Base-by-base conservation (phyloP, 805 yeast species). In the Saccharomyces kudriavzevii region DNA sequence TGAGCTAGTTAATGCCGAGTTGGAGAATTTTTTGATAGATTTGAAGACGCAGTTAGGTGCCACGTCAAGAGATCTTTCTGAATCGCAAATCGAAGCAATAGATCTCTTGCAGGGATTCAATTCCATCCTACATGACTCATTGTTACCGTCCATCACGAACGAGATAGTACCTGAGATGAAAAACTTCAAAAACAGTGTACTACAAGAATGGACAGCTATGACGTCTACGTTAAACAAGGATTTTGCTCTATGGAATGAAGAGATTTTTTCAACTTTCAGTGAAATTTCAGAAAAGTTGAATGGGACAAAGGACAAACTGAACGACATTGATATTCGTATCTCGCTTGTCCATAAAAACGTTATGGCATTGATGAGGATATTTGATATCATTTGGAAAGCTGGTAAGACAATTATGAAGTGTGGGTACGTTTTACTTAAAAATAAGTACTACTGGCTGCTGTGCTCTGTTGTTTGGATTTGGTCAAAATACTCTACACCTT, bases 171-270 rank as follows among this genome's bases (percentile, higher is more conserved):
- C 48, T 20, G 29, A 26, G 20, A 45, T 45, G 29, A 45, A 4
- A 22, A 24, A 45, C 29, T 45, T 45, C 22, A 45, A 45, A n/a
- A 24, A 45, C 3, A 45, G 17, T 13, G 1, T 45, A 9, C 28
- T 45, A 22, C 27, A 45, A n/a, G 48, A 45, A 13, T 54, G 64
- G 60, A 47, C 52, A 35, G 35, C 47, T 1, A 52, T 57, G 9
- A 58, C 56, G 4, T 31, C 43, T 6, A 25, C 50, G 2, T 10
- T 63, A 11, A 50, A 46, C 5, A 52, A 45, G n/a, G 61, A 63
- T 40, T 40, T 61, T 9, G 45, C 49, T 5, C n/a, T 48, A 6
- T 60, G 64, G 66, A 57, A 56, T 49, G 48, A 51, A 4, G 53
- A 56, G 30, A 45, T 64, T 8, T 49, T 52, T 43, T 25, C 35